Evolutionary conservation across 371 early-diverging fungal genomes (phyloP), one percentile per base, ranked within the genome.

Genomic region (Actinomucor elegans): DNA sequence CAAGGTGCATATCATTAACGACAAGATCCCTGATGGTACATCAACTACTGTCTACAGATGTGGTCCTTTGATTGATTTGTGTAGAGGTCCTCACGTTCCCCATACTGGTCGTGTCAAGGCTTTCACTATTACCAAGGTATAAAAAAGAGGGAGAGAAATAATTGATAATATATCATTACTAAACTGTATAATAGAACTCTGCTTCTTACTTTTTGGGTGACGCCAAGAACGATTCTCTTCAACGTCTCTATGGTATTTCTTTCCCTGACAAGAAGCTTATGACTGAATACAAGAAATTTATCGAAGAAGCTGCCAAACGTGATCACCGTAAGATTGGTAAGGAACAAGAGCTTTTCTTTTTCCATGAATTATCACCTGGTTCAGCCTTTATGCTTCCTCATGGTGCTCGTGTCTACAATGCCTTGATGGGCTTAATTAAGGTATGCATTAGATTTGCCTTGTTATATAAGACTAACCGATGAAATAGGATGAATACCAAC

Each of bases 121-220:
- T 14, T 87, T 99, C 51, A 85, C 92, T 20, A 85, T 99, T 43
- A 87, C 88, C 66, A 97, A 96, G n/a, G 81, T 7, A 4, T 2
- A 40, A 40, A 21, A 15, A 20, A 12, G 8, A 5, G 8, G 21
- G 21, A 7, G 8, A 40, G 5, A 21, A 23, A 20, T 92, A n/a
- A n/a, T n/a, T n/a, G n/a, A n/a, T n/a, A n/a, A n/a, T n/a, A n/a
- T n/a, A n/a, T n/a, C n/a, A n/a, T n/a, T n/a, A n/a, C n/a, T n/a
- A n/a, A n/a, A n/a, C n/a, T n/a, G n/a, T n/a, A n/a, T n/a, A n/a
- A n/a, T n/a, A n/a, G 90, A 96, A 96, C 86, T 96, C 99, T 46
- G 81, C 98, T 26, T 94, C 98, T 15, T 99, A 99, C 84, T 99
- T 99, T 71, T 80, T 99, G 73, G 98, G 98, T 59, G 97, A 99